phyloP scores from a whole-genome alignment of 2,329 filamentous ascomycete species.

The Sporothrix dimorphospora region DNA sequence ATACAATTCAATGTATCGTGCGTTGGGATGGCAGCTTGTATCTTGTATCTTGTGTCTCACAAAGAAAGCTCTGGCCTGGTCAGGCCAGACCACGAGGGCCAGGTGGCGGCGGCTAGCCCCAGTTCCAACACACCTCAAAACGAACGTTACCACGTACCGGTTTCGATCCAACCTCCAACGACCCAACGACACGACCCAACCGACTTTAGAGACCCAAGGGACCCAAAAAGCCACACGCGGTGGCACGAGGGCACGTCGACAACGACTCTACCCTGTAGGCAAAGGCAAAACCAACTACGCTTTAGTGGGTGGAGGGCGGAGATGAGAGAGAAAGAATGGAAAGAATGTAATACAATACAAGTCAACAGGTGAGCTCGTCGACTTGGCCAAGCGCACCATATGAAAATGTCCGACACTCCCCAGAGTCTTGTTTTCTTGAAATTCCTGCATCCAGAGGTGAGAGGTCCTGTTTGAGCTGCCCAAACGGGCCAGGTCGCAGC shows the following conservation, averaged over 20 bases:
- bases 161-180: background rate
- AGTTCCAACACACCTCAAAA: no score
- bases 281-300: background rate
- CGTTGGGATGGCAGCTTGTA: background rate
- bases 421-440: background rate
- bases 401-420: background rate
- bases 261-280: background rate
- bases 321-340: background rate
- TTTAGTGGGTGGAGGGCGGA: no score
- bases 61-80: background rate
- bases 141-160: background rate
- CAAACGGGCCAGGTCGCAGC: constrained; percentile 3
- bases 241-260: no score
- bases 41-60: no score
- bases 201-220: no score
- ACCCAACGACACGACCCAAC: background rate
- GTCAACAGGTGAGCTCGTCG: background rate
- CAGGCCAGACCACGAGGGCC: background rate
- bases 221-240: no score
- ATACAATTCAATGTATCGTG: no score
- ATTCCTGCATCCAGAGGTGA: background rate
- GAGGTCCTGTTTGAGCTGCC: background rate
- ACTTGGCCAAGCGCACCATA: background rate
- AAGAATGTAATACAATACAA: background rate
- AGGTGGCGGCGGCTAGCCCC: background rate